A percentile compares a stretch with the other conserved stretches of the same genome.
phyloP scores from a whole-genome alignment of 768 basidiomycete species.

The Holtermanniella nyarrowii region DNA sequence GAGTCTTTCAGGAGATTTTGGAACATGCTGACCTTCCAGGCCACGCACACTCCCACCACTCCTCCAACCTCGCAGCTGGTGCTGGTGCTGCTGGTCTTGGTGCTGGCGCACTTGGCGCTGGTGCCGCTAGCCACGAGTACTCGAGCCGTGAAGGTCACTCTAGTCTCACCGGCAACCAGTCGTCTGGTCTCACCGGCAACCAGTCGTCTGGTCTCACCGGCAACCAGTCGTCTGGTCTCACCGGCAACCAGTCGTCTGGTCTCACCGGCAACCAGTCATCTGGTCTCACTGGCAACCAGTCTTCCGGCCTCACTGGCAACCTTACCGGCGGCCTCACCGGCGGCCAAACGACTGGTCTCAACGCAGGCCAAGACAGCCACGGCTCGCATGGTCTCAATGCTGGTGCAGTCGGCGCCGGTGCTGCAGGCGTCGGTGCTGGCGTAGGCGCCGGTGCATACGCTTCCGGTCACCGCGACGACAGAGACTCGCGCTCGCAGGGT shows the following conservation, averaged over 20 bases:
- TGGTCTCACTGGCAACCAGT: neutral
- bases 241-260: constrained; percentile 1
- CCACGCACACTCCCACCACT: neutral
- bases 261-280: neutral
- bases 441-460: constrained; percentile 9
- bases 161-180: neutral
- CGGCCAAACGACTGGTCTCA: constrained; percentile 1
- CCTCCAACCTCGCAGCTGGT: constrained; percentile 1
- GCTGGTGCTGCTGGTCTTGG: constrained; percentile 6
- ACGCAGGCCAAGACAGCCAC: neutral
- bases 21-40: neutral
- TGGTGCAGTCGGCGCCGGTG: constrained; percentile 1
- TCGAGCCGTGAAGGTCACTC: neutral
- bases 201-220: constrained; percentile 8
- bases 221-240: neutral
- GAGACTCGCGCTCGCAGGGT: constrained; percentile 14
- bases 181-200: constrained; percentile 4
- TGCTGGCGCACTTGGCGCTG: no score
- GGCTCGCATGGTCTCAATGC: constrained; percentile 4
- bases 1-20: no score
- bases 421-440: neutral
- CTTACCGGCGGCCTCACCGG: constrained; percentile 2
- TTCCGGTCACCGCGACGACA: constrained; percentile 13
- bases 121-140: neutral
- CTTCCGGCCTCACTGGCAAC: neutral